These are phyloP conservation scores for Starmerella geochares DNA, from an alignment of 805 yeast genomes.

Conservation along the genomic window DNA sequence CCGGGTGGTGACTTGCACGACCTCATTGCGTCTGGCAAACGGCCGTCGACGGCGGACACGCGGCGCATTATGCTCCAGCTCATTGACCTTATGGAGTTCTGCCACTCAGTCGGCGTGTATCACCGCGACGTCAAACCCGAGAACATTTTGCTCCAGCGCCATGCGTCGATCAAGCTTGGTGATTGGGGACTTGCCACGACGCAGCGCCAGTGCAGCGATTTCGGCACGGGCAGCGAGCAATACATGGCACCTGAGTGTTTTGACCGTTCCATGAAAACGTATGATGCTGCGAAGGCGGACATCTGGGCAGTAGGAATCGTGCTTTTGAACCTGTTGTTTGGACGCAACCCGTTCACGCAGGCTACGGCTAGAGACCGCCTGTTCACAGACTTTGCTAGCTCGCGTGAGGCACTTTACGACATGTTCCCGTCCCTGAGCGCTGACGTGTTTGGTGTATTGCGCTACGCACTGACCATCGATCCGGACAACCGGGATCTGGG, in stretches of 20 bases:
- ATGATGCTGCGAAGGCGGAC: constrained; percentile 74
- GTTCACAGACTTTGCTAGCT: constrained; percentile 73
- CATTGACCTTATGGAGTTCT: constrained; percentile 69
- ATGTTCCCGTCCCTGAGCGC: constrained; percentile 81
- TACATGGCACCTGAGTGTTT: constrained; percentile 93
- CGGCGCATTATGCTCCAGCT: constrained; percentile 62
- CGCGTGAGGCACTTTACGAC: constrained; percentile 83
- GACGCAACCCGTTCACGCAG: constrained; percentile 72
- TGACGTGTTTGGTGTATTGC: constrained; percentile 74
- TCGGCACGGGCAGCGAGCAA: constrained; percentile 80
- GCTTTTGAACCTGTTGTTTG: constrained; percentile 73
- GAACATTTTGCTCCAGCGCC: constrained; percentile 60
- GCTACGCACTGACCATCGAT: constrained; percentile 69
- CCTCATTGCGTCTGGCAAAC: constrained; percentile 51
- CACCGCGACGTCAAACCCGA: constrained; percentile 97
- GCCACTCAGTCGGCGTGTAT: constrained; percentile 88
- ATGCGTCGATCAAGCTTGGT: constrained; percentile 54
- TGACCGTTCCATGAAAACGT: constrained; percentile 42
- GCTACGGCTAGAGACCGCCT: constrained; percentile 74
- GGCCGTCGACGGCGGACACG: constrained; percentile 30
- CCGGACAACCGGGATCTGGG: constrained; percentile 70
- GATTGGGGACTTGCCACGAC: constrained; percentile 86
- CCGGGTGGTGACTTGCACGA: constrained; percentile 79
- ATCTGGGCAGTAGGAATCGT: constrained; percentile 86
- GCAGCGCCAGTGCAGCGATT: constrained; percentile 50